A percentile compares a stretch with the other conserved stretches of the same genome.
phyloP scores from a whole-genome alignment of 2,329 filamentous ascomycete species.

The Trichophyton benhamiae region DNA sequence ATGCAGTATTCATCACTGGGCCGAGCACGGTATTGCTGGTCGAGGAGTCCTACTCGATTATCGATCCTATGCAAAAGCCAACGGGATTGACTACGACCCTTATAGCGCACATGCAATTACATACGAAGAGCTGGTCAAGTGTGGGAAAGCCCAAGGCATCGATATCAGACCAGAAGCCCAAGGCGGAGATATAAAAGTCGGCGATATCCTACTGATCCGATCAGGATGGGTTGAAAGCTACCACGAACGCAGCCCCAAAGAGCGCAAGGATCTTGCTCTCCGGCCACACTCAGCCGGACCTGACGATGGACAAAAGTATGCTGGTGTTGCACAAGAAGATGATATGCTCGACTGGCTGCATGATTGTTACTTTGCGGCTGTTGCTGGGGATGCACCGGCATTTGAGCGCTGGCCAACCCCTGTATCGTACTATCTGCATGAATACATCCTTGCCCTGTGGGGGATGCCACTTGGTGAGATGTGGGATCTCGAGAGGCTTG shows the following conservation, averaged over 20 bases:
- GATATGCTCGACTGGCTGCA: constrained; percentile 54
- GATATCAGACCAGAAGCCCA: constrained; percentile 46
- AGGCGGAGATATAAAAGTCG: constrained; percentile 45
- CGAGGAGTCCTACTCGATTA: constrained; percentile 35
- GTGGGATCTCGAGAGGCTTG: constrained; percentile 33
- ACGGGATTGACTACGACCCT: constrained; percentile 41
- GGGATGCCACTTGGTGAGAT: constrained; percentile 36
- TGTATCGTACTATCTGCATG: constrained; percentile 26
- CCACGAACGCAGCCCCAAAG: constrained; percentile 32
- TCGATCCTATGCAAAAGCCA: constrained; percentile 37
- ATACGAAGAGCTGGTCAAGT: constrained; percentile 43
- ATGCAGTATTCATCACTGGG: constrained; percentile 34
- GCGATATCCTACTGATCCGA: constrained; percentile 55
- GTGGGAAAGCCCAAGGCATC: constrained; percentile 48
- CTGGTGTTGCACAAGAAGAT: constrained; percentile 42
- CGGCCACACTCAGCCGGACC: constrained; percentile 19
- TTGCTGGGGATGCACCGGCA: constrained; percentile 49
- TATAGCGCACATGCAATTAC: constrained; percentile 44
- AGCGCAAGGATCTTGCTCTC: constrained; percentile 23
- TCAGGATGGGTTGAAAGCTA: constrained; percentile 52
- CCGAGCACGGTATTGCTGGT: constrained; percentile 31
- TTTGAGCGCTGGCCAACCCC: constrained; percentile 53
- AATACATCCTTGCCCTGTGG: constrained; percentile 33
- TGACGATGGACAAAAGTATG: constrained; percentile 34
- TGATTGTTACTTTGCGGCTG: constrained; percentile 55